These are phyloP conservation scores for Aspergillus sp. DNA, from an alignment of 2,329 filamentous ascomycete genomes.

Conservation along the genomic window DNA sequence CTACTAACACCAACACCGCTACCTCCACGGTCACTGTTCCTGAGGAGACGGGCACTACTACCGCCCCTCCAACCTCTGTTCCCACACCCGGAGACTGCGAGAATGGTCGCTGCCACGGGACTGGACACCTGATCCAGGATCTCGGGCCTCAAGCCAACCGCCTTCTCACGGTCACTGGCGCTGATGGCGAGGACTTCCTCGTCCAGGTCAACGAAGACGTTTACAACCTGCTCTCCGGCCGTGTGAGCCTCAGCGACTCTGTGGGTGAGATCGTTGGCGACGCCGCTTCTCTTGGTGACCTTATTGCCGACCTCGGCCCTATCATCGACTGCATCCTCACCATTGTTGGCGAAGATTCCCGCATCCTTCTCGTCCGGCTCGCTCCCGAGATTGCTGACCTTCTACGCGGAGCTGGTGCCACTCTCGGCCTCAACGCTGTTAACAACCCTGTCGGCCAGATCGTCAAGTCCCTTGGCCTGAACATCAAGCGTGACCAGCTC, in stretches of 20 bases:
- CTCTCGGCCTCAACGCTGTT: slow-evolving; percentile 22
- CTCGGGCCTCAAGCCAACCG: slow-evolving; percentile 32
- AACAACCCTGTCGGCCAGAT: slow-evolving; percentile 27
- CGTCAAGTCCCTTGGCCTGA: slow-evolving; percentile 20
- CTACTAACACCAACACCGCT: neutral
- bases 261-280: slow-evolving; percentile 17
- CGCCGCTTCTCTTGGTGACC: slow-evolving; percentile 16
- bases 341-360: slow-evolving; percentile 22
- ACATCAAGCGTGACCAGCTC: slow-evolving; percentile 12
- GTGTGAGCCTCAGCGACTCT: slow-evolving; percentile 14
- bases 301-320: slow-evolving; percentile 20
- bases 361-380: slow-evolving; percentile 24
- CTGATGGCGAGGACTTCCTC: slow-evolving; percentile 25
- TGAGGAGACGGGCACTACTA: neutral
- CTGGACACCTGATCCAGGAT: slow-evolving; percentile 31
- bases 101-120: slow-evolving; percentile 18
- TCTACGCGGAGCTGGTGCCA: slow-evolving; percentile 10
- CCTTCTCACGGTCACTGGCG: slow-evolving; percentile 31
- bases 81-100: slow-evolving; percentile 12
- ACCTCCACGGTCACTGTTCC: neutral
- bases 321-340: slow-evolving; percentile 24
- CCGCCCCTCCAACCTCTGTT: neutral
- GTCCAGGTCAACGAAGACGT: slow-evolving; percentile 21
- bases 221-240: slow-evolving; percentile 11
- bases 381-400: slow-evolving; percentile 22